A percentile compares a stretch with the other conserved stretches of the same genome.
Conservation (phyloP, 2,329 filamentous ascomycete species). For the Claviceps pusilla region DNA sequence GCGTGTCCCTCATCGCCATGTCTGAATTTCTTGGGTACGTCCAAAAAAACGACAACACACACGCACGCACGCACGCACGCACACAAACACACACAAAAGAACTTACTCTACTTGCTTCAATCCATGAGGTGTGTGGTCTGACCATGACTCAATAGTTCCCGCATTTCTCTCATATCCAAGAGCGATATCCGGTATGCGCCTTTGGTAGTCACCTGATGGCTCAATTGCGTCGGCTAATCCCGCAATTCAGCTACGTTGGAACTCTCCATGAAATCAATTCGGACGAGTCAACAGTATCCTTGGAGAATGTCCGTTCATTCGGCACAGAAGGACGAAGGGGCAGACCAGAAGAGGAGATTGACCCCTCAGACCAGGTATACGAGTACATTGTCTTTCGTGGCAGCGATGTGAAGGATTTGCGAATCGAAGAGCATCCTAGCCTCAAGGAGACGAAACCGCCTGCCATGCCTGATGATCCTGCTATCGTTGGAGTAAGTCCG, state of each 20-base stretch:
- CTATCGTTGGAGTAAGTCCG: conserved; percentile 84
- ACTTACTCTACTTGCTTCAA: not conserved
- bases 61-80: no score
- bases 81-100: not conserved
- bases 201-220: conserved; percentile 5
- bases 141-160: conserved; percentile 44
- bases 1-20: conserved; percentile 26
- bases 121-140: not conserved
- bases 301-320: conserved; percentile 89
- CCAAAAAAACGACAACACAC: not conserved
- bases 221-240: conserved; percentile 18
- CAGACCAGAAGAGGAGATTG: conserved; percentile 66
- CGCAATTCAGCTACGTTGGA: conserved; percentile 64
- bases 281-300: conserved; percentile 86
- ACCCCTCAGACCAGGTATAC: conserved; percentile 76
- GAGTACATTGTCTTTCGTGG: conserved; percentile 98
- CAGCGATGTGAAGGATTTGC: conserved; percentile 95
- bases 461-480: conserved; percentile 81
- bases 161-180: conserved; percentile 92
- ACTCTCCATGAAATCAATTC: conserved; percentile 97
- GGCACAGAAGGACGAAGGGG: conserved; percentile 83
- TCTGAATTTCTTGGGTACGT: conserved; percentile 47
- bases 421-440: conserved; percentile 70
- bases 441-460: conserved; percentile 62
- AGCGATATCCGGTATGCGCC: conserved; percentile 78